A percentile compares a stretch with the other conserved stretches of the same genome.
Evolutionary conservation across 2,329 filamentous ascomycete genomes (phyloP).

Genomic region (Pestalotiopsis sp.): DNA sequence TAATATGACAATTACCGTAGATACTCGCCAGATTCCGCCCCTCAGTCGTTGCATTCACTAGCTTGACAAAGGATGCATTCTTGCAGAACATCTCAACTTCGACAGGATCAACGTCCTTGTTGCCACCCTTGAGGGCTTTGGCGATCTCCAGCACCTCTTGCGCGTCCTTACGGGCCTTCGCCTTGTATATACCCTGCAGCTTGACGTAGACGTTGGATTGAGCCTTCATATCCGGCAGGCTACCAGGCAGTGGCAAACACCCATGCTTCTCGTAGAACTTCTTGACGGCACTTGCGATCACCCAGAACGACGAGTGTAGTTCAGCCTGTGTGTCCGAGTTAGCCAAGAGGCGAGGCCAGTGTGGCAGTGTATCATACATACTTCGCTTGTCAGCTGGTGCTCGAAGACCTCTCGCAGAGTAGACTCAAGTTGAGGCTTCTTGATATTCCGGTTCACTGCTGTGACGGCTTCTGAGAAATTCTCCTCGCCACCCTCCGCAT

Average conservation of each 20-base stretch:
- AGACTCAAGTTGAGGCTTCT: slow-evolving; percentile 66
- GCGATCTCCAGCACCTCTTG: slow-evolving; percentile 73
- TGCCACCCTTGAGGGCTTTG: slow-evolving; percentile 49
- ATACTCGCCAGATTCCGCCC: slow-evolving; percentile 53
- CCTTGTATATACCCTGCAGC: slow-evolving; percentile 91
- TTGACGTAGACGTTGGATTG: slow-evolving; percentile 86
- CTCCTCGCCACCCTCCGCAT: slow-evolving; percentile 86
- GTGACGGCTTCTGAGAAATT: slow-evolving; percentile 93
- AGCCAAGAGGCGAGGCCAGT: slow-evolving; percentile 21
- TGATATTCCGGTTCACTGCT: slow-evolving; percentile 86
- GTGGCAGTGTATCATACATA: slow-evolving; percentile 59
- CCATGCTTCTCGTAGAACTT: slow-evolving; percentile 74
- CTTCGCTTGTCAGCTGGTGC: slow-evolving; percentile 53
- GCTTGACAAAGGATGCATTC: slow-evolving; percentile 89
- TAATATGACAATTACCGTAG: slow-evolving; percentile 48
- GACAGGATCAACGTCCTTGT: slow-evolving; percentile 59
- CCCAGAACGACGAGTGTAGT: slow-evolving; percentile 73
- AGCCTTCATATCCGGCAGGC: slow-evolving; percentile 96
- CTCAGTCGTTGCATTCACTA: slow-evolving; percentile 64
- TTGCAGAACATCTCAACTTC: slow-evolving; percentile 95
- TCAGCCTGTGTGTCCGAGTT: slow-evolving; percentile 41
- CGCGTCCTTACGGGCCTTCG: slow-evolving; percentile 78
- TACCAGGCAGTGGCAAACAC: slow-evolving; percentile 80
- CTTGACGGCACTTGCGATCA: slow-evolving; percentile 79
- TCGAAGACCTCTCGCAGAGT: slow-evolving; percentile 79